Conservation (phyloP, 106 monocot species). For the Dendrobium huoshanense region DNA sequence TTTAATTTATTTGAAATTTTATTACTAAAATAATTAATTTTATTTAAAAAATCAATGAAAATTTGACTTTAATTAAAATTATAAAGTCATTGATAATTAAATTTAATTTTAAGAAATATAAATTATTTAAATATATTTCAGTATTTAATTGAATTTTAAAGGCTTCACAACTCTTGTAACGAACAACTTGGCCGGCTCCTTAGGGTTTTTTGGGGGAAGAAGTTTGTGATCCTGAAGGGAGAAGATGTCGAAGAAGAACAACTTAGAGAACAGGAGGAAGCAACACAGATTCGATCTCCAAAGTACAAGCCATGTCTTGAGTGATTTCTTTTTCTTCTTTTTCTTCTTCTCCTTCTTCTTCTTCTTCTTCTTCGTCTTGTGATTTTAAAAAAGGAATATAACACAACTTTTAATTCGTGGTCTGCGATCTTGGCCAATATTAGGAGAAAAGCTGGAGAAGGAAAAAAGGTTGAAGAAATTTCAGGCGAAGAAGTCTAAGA, state of each 20-base stretch:
- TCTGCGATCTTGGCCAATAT: neutral
- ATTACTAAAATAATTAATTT: too few species aligned
- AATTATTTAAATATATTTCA: too few species aligned
- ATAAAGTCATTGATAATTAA: too few species aligned
- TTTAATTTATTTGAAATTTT: too few species aligned
- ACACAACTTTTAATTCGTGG: neutral
- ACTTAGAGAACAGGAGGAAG: constrained; percentile 58
- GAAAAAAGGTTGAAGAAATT: constrained; percentile 59
- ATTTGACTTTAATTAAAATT: too few species aligned
- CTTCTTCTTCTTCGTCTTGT: neutral
- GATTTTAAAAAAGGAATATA: neutral
- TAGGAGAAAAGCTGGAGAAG: constrained; percentile 61
- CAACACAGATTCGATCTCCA: constrained; percentile 79
- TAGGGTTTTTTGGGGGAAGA: neutral
- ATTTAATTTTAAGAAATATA: too few species aligned
- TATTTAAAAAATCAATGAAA: too few species aligned
- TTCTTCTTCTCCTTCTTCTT: neutral
- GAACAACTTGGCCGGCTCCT: neutral
- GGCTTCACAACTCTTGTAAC: too few species aligned
- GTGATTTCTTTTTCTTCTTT: neutral
- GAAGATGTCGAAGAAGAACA: constrained; percentile 94
- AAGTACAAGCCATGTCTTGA: constrained; percentile 19
- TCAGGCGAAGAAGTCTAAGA: constrained; percentile 67
- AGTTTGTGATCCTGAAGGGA: neutral
- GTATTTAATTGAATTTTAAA: too few species aligned